These are phyloP conservation scores for Adansonia gregorii DNA, from an alignment of 441 rosid species.

Conservation along the genomic window DNA sequence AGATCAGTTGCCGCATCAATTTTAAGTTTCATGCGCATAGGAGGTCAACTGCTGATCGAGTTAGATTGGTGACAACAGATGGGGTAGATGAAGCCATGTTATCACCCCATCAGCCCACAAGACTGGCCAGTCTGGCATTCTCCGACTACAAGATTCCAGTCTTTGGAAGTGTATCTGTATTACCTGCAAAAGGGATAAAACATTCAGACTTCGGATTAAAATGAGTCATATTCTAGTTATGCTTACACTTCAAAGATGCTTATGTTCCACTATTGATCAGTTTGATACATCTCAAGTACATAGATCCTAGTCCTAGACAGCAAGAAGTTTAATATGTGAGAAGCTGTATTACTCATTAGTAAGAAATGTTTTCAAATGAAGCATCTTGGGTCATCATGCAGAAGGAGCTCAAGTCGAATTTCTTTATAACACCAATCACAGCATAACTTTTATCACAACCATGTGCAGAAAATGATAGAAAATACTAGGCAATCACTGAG, in stretches of 20 bases:
- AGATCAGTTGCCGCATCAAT: constrained; percentile 29
- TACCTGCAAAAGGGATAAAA: constrained; percentile 41
- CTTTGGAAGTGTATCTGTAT: constrained; percentile 20
- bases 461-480: constrained; percentile 10
- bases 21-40: constrained; percentile 27
- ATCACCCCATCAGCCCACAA: constrained; percentile 24
- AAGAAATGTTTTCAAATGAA: constrained; percentile 12
- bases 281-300: constrained; percentile 5
- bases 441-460: neutral
- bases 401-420: neutral
- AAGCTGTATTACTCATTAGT: neutral
- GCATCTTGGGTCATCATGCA: constrained; percentile 18
- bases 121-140: constrained; percentile 21
- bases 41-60: constrained; percentile 31
- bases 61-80: constrained; percentile 30
- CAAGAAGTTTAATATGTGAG: neutral
- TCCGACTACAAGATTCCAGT: constrained; percentile 31
- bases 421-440: neutral
- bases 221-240: neutral
- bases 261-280: constrained; percentile 3
- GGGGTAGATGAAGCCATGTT: constrained; percentile 14
- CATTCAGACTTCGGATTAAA: neutral
- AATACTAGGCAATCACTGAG: constrained; percentile 26
- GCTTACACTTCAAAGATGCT: neutral
- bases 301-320: neutral